Evolutionary conservation across 164 flowering plant genomes (phyloP).

Genomic region (Vitis riparia): DNA sequence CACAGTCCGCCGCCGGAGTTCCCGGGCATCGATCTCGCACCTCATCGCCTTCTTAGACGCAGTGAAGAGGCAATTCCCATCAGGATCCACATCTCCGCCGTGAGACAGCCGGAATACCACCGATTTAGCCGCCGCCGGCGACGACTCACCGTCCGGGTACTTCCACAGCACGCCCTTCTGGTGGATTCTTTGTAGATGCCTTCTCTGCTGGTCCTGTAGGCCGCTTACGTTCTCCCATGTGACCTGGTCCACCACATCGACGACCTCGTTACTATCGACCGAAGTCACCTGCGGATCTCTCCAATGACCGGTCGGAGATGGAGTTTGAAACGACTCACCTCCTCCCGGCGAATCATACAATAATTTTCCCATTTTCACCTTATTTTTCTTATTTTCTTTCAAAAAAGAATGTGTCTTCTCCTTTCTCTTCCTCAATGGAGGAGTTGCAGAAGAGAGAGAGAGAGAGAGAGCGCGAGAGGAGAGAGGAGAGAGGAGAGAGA

Average conservation of each 20-base stretch:
- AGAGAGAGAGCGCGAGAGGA: background rate
- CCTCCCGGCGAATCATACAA: conserved; percentile 55
- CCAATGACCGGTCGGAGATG: conserved; percentile 33
- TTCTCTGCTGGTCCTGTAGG: conserved; percentile 77
- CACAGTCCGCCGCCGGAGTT: conserved; percentile 75
- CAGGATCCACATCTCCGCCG: conserved; percentile 92
- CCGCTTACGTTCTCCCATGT: conserved; percentile 72
- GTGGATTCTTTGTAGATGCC: conserved; percentile 45
- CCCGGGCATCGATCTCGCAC: conserved; percentile 52
- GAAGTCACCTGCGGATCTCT: conserved; percentile 8
- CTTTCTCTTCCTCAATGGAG: conserved; percentile 15
- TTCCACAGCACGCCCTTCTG: conserved; percentile 85
- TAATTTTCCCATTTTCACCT: background rate
- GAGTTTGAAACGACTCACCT: conserved; percentile 30
- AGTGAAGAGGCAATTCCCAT: conserved; percentile 94
- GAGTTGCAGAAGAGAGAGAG: conserved; percentile 25
- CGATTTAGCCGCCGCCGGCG: conserved; percentile 18
- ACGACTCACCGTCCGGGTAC: conserved; percentile 33
- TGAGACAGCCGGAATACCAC: conserved; percentile 65
- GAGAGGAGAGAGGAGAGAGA: conserved; percentile 28
- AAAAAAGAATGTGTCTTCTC: background rate
- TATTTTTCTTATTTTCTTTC: background rate
- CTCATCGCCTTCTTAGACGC: conserved; percentile 62
- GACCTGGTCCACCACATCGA: conserved; percentile 22
- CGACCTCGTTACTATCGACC: conserved; percentile 1